Conservation (phyloP, 2,329 filamentous ascomycete genomes). For the Endothia cerciana region DNA sequence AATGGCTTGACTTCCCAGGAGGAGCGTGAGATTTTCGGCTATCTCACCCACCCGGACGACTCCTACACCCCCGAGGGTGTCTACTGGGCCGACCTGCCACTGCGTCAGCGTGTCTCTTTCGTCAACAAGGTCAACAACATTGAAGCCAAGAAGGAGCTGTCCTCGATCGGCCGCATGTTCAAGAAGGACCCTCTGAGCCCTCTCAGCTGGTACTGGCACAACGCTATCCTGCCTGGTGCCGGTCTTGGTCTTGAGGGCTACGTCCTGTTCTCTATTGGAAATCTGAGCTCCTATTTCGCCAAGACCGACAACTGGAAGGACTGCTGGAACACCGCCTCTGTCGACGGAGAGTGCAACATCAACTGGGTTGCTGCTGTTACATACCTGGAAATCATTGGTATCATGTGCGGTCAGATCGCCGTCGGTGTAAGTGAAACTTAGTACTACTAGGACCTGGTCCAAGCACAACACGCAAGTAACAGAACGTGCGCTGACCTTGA, state of each 20-base stretch:
- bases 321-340: slow-evolving; percentile 71
- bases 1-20: slow-evolving; percentile 44
- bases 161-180: slow-evolving; percentile 73
- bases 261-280: slow-evolving; percentile 95
- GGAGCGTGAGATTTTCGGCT: slow-evolving; percentile 70
- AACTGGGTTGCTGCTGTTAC: slow-evolving; percentile 85
- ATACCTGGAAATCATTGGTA: slow-evolving; percentile 91
- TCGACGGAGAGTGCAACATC: slow-evolving; percentile 64
- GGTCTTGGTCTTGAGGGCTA: slow-evolving; percentile 94
- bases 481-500: slow-evolving; percentile 10
- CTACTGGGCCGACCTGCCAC: slow-evolving; percentile 90
- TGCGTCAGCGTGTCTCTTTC: slow-evolving; percentile 72
- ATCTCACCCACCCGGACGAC: slow-evolving; percentile 85
- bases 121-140: slow-evolving; percentile 72
- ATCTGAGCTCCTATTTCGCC: slow-evolving; percentile 80
- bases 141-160: slow-evolving; percentile 71
- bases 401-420: slow-evolving; percentile 89
- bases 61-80: slow-evolving; percentile 79
- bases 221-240: slow-evolving; percentile 89
- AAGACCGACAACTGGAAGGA: slow-evolving; percentile 64
- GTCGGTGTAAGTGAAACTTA: slow-evolving; percentile 69
- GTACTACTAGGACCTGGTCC: background rate
- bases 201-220: slow-evolving; percentile 83
- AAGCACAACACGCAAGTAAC: background rate
- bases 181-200: slow-evolving; percentile 86